Evolutionary conservation across 2,329 filamentous ascomycete genomes (phyloP).

Genomic region (Trichoderma atroviride): DNA sequence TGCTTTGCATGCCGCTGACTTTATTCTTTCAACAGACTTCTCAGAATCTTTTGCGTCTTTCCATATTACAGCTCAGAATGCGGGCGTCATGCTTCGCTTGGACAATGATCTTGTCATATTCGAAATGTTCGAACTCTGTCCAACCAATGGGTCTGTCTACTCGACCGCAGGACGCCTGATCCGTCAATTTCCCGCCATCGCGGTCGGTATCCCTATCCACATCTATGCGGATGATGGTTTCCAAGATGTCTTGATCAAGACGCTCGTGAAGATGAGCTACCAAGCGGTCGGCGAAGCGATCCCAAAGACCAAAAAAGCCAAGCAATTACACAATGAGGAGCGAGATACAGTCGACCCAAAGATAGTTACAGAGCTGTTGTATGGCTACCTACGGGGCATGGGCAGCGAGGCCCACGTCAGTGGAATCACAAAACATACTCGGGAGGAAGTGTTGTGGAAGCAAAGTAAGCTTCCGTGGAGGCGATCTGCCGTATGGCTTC

Average conservation of each 20-base stretch:
- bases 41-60: background rate
- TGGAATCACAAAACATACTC: conserved; percentile 49
- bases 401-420: background rate
- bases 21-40: background rate
- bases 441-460: conserved; percentile 57
- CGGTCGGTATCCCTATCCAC: background rate
- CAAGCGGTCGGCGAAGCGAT: conserved; percentile 42
- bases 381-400: conserved; percentile 41
- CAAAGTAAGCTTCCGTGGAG: conserved; percentile 45
- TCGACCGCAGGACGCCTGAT: background rate
- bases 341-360: conserved; percentile 54
- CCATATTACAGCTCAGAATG: background rate
- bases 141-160: background rate
- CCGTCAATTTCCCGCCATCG: background rate
- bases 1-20: background rate
- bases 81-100: background rate
- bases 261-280: conserved; percentile 37
- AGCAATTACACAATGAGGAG: conserved; percentile 41
- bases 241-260: conserved; percentile 31
- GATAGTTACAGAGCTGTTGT: conserved; percentile 54
- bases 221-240: conserved; percentile 30
- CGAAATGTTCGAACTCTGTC: background rate
- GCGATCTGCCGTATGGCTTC: conserved; percentile 56
- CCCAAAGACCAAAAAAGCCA: conserved; percentile 30
- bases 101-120: background rate